Evolutionary conservation across 2,329 filamentous ascomycete genomes (phyloP).

Genomic region (Clarireedia monteithiana): DNA sequence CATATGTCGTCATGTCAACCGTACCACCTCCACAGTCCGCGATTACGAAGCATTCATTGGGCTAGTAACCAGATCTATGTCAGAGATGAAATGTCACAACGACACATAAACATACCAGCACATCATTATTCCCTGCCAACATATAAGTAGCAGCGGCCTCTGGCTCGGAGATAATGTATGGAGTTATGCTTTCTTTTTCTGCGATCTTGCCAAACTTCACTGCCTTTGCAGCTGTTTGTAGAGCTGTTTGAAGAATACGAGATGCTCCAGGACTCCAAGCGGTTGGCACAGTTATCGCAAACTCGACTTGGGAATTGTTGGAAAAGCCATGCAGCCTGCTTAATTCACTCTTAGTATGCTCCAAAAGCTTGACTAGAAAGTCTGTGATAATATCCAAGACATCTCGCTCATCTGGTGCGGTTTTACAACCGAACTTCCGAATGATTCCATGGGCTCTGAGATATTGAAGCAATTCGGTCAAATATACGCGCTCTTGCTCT

Average conservation of each 20-base stretch:
- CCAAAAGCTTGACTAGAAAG: neutral
- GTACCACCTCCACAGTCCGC: constrained; percentile 25
- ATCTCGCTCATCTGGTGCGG: neutral
- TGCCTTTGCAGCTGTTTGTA: constrained; percentile 4
- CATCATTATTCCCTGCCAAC: constrained; percentile 8
- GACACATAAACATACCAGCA: neutral
- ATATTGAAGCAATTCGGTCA: neutral
- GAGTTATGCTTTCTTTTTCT: neutral
- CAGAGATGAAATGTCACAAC: no score
- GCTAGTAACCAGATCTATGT: neutral
- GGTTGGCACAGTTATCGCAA: constrained; percentile 13
- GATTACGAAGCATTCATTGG: constrained; percentile 19
- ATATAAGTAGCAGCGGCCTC: constrained; percentile 25
- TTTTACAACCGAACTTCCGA: neutral
- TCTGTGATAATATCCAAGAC: neutral
- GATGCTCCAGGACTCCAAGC: constrained; percentile 11
- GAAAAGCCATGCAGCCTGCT: neutral
- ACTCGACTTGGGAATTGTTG: neutral
- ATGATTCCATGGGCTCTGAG: neutral
- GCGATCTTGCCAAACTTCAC: constrained; percentile 11
- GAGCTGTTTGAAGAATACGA: constrained; percentile 8
- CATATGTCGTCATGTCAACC: constrained; percentile 22
- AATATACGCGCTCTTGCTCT: neutral
- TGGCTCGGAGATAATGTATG: constrained; percentile 25
- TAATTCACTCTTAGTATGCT: constrained; percentile 1